Conservation (phyloP, 352 stramenopile genomes). For the Phytophthora ohioensis region DNA sequence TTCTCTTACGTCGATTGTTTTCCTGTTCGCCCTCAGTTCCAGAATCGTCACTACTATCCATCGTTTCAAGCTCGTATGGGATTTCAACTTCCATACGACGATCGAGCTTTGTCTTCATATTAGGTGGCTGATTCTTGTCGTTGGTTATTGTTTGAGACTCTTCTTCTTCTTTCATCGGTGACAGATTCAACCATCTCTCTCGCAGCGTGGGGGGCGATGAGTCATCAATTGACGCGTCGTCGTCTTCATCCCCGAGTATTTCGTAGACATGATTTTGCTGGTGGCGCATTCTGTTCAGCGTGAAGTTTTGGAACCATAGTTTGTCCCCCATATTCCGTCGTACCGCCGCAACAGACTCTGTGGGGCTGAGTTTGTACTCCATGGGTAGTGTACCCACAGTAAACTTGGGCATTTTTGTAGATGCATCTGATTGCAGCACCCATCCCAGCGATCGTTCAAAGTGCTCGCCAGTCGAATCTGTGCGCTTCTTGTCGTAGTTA, state of each 20-base stretch:
- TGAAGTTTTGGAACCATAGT: constrained; percentile 59
- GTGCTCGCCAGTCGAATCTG: constrained; percentile 25
- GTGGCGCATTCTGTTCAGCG: constrained; percentile 53
- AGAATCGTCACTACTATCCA: constrained; percentile 22
- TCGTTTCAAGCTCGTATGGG: constrained; percentile 9
- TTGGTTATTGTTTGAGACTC: not conserved
- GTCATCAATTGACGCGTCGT: constrained; percentile 8
- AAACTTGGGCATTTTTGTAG: constrained; percentile 66
- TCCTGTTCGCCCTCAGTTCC: not conserved
- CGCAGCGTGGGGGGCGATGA: not conserved
- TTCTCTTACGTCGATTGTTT: constrained; percentile 6
- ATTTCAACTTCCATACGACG: constrained; percentile 11
- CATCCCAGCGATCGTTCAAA: constrained; percentile 58
- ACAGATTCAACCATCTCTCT: constrained; percentile 6
- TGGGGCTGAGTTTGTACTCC: constrained; percentile 35
- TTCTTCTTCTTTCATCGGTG: not conserved
- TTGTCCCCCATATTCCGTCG: constrained; percentile 47
- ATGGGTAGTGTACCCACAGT: constrained; percentile 50
- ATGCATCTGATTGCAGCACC: constrained; percentile 51
- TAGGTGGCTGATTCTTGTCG: constrained; percentile 5
- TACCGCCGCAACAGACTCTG: constrained; percentile 44
- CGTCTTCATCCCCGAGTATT: constrained; percentile 13
- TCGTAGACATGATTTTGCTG: constrained; percentile 37
- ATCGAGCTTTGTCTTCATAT: constrained; percentile 6
- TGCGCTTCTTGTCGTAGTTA: constrained; percentile 48